phyloP scores from a whole-genome alignment of 2,329 filamentous ascomycete species.

The Chrysosporium queenslandicum region DNA sequence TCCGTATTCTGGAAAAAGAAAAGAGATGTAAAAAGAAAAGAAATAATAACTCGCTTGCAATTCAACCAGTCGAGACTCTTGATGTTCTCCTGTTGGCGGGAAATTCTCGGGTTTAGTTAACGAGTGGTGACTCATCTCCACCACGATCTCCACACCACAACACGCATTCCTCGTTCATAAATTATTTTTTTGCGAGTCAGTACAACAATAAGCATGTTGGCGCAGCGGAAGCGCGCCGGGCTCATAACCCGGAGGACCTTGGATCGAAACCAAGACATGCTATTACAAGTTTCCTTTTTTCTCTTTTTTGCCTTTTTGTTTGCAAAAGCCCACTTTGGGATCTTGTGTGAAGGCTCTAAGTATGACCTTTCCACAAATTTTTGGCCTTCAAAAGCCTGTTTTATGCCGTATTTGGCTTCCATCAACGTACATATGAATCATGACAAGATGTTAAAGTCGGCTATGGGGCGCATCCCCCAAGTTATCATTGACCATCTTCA shows the following conservation, averaged over 20 bases:
- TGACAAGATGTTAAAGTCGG: constrained; percentile 6
- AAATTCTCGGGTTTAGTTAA: not conserved
- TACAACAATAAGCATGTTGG: constrained; percentile 20
- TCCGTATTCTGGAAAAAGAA: too few species aligned
- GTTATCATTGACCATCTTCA: constrained; percentile 30
- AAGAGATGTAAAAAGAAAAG: not conserved
- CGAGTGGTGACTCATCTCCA: constrained; percentile 3
- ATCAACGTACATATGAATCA: too few species aligned
- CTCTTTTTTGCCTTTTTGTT: constrained; percentile 4
- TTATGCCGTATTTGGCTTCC: not conserved
- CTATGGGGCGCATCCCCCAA: not conserved
- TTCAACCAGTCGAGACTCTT: too few species aligned
- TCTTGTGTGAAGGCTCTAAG: too few species aligned
- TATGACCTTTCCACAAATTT: too few species aligned
- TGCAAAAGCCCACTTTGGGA: too few species aligned
- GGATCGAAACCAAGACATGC: constrained; percentile 21
- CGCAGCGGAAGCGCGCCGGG: constrained; percentile 32
- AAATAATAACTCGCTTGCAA: not conserved
- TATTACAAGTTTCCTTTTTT: constrained; percentile 6
- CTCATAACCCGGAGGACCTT: constrained; percentile 33
- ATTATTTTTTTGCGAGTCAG: not conserved
- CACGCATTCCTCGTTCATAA: not conserved
- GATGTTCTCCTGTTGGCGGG: not conserved
- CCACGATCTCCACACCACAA: not conserved
- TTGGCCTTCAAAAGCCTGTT: too few species aligned